A percentile compares a stretch with the other conserved stretches of the same genome.
These are phyloP conservation scores for Cyclanthera cordifolia DNA, from an alignment of 306 rosid genomes.

Conservation along the genomic window DNA sequence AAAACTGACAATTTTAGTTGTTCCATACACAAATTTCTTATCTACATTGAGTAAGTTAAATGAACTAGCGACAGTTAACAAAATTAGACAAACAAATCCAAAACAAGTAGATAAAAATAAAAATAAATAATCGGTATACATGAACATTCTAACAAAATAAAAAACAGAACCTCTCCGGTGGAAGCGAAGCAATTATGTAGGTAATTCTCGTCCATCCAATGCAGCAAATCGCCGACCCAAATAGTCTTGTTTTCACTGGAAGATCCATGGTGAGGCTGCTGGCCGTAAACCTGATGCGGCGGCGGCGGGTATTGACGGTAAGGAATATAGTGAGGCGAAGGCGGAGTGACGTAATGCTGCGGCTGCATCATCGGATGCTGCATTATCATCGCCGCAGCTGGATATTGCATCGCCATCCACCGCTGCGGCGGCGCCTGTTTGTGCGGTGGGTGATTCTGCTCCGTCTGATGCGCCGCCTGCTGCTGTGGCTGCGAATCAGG, in stretches of 20 bases:
- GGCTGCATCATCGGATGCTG: slow-evolving; percentile 48
- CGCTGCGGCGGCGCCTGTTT: slow-evolving; percentile 1
- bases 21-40: neutral
- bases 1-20: neutral
- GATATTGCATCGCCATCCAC: slow-evolving; percentile 13
- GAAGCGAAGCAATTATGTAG: slow-evolving; percentile 52
- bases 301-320: slow-evolving; percentile 41
- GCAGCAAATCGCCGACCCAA: slow-evolving; percentile 59
- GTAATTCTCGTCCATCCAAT: slow-evolving; percentile 62
- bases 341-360: slow-evolving; percentile 30
- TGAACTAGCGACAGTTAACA: neutral
- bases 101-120: neutral
- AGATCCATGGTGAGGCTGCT: slow-evolving; percentile 29
- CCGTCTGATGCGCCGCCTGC: neutral
- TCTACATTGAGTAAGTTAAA: neutral
- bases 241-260: slow-evolving; percentile 34
- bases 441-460: slow-evolving; percentile 3
- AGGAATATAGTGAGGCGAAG: slow-evolving; percentile 33
- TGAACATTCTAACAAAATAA: neutral
- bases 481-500: slow-evolving; percentile 7
- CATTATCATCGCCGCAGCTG: slow-evolving; percentile 14
- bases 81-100: neutral
- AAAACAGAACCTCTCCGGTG: slow-evolving; percentile 18
- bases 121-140: no score
- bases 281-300: slow-evolving; percentile 24